phyloP scores from a whole-genome alignment of 345 rosid genomes.

The Leavenworthia alabamica region DNA sequence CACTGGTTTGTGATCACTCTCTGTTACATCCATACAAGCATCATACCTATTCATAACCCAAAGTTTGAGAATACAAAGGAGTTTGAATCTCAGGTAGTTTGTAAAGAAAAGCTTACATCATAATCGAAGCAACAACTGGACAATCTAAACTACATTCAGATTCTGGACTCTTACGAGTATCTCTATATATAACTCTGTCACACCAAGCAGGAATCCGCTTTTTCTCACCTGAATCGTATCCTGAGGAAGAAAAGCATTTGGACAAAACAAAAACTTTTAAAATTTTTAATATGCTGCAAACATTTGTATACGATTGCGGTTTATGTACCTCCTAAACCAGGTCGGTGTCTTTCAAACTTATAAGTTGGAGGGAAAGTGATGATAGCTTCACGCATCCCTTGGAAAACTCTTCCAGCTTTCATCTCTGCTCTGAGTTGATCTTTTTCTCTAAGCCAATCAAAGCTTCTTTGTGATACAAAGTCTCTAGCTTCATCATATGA shows the following conservation, averaged over 20 bases:
- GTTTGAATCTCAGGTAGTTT: neutral
- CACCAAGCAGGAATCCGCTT: slow-evolving; percentile 99
- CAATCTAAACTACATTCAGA: slow-evolving; percentile 84
- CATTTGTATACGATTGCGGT: neutral
- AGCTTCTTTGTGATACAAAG: slow-evolving; percentile 92
- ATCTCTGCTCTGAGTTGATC: slow-evolving; percentile 97
- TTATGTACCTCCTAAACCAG: slow-evolving; percentile 86
- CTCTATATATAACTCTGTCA: slow-evolving; percentile 89
- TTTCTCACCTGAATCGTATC: slow-evolving; percentile 98
- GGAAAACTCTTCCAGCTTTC: slow-evolving; percentile 94
- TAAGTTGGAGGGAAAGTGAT: slow-evolving; percentile 96
- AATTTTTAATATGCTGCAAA: neutral
- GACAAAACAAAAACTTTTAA: neutral
- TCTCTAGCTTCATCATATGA: slow-evolving; percentile 99
- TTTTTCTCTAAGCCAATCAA: slow-evolving; percentile 97
- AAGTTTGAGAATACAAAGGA: neutral
- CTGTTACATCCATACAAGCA: slow-evolving; percentile 95
- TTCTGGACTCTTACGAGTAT: slow-evolving; percentile 49
- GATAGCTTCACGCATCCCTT: slow-evolving; percentile 97
- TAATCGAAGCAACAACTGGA: slow-evolving; percentile 66
- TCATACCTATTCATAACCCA: slow-evolving; percentile 56
- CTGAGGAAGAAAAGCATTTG: slow-evolving; percentile 34
- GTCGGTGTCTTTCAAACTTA: slow-evolving; percentile 80
- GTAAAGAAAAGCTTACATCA: slow-evolving; percentile 46
- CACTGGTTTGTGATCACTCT: slow-evolving; percentile 97